Base-by-base conservation (phyloP, 2,329 filamentous ascomycete genomes). In the Xylariaceae sp. region DNA sequence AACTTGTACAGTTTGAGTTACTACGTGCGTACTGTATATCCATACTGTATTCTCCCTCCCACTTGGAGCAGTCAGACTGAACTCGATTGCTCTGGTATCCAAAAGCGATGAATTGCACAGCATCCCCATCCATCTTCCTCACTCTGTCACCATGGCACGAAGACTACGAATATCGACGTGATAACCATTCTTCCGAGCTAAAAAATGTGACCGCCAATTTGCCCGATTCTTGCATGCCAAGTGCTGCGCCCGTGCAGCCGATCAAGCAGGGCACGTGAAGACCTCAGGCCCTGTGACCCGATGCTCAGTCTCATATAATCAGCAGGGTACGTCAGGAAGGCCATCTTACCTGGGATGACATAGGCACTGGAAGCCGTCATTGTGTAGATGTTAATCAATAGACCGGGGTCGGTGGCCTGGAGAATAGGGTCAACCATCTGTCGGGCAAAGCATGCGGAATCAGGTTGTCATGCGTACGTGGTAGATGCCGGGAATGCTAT, bases 401-500 rank as follows among this genome's bases (percentile, higher is more conserved):
- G 63, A 22, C 71, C 71, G 0, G 71, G 71, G 61, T 73, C 71
- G 37, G 59, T 13, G 12, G 41, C 41, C 41, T 65, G 51, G 61
- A 60, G 60, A 58, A 34, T 48, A n/a, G 10, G 6, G 16, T 49
- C 32, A 54, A 44, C 46, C 43, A 54, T 18, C 16, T 15, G 32
- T 5, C 21, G 2, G 6, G 16, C 18, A n/a, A n/a, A 12, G 18
- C 10, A 9, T 43, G 13, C 18, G n/a, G 22, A 3, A 16, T 26
- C 7, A 18, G 15, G 41, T 21, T 16, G 16, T 22, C 5, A 5
- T 34, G 37, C 53, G 19, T 53, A 62, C 63, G 57, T 68, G 69
- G 63, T 73, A 73, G 32, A 70, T 68, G n/a, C 71, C 71, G 0
- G 71, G 71, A 51, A 73, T 64, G 54, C 66, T 69, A 54, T 68